Conservation (phyloP, 179 eudicot genomes). For the Heliamphora pulchella region DNA sequence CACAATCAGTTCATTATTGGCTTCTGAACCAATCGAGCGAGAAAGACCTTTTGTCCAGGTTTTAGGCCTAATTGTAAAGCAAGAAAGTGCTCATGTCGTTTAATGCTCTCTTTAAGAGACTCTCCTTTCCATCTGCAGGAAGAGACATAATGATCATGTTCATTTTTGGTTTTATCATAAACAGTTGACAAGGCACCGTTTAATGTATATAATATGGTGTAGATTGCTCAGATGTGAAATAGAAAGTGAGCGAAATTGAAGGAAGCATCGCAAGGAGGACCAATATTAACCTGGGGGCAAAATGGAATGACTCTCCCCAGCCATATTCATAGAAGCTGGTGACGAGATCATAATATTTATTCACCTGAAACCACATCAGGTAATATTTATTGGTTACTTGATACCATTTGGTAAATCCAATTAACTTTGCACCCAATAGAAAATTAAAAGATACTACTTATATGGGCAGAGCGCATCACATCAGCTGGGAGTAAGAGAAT, state of each 20-base stretch:
- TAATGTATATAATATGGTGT: neutral
- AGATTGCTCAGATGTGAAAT: neutral
- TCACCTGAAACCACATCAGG: constrained; percentile 36
- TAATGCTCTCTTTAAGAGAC: constrained; percentile 90
- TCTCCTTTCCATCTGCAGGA: constrained; percentile 76
- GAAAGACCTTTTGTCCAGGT: constrained; percentile 77
- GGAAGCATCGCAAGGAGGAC: neutral
- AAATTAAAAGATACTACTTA: neutral
- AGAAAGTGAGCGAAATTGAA: neutral
- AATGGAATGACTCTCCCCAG: constrained; percentile 99
- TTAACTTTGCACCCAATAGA: neutral
- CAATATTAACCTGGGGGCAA: constrained; percentile 64
- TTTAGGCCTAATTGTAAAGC: constrained; percentile 78
- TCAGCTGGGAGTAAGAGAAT: neutral
- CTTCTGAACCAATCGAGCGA: neutral
- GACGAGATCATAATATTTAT: constrained; percentile 83
- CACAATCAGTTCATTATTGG: neutral
- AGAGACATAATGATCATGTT: constrained; percentile 4
- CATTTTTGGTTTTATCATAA: neutral
- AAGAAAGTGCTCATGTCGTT: constrained; percentile 90
- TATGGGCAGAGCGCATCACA: neutral
- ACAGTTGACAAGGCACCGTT: neutral
- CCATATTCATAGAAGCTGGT: constrained; percentile 98
- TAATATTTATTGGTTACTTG: neutral
- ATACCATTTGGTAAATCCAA: neutral